A percentile compares a stretch with the other conserved stretches of the same genome.
Evolutionary conservation across 2,329 filamentous ascomycete species (phyloP).

Genomic region (Mycosphaerella sp.): DNA sequence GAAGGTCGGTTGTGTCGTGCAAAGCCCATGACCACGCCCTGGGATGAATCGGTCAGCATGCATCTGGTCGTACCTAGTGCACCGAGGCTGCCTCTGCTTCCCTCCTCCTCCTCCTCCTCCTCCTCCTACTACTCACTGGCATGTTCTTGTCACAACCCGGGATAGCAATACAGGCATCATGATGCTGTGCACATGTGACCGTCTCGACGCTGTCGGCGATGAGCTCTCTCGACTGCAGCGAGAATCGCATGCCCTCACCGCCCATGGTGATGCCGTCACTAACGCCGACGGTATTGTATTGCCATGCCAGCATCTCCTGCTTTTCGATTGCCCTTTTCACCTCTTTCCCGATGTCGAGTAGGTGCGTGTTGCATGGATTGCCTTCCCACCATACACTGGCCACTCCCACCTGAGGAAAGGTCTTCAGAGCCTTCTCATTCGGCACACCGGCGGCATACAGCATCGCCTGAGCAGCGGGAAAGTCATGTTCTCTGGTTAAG

Average conservation of each 20-base stretch:
- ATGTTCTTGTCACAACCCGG: slow-evolving; percentile 98
- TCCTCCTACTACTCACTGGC: slow-evolving; percentile 58
- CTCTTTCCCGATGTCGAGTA: slow-evolving; percentile 79
- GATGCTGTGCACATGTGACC: slow-evolving; percentile 82
- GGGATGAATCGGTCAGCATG: background rate
- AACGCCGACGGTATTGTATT: slow-evolving; percentile 82
- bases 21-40: slow-evolving; percentile 60
- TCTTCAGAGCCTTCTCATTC: slow-evolving; percentile 77
- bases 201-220: slow-evolving; percentile 94
- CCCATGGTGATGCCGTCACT: slow-evolving; percentile 96
- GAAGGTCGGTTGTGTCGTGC: slow-evolving; percentile 86
- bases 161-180: slow-evolving; percentile 89
- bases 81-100: background rate
- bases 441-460: slow-evolving; percentile 88
- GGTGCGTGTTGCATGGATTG: slow-evolving; percentile 73
- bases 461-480: slow-evolving; percentile 91
- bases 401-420: slow-evolving; percentile 80
- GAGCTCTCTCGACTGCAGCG: slow-evolving; percentile 80
- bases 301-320: slow-evolving; percentile 86
- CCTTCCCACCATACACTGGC: slow-evolving; percentile 97
- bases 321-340: slow-evolving; percentile 76
- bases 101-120: no score
- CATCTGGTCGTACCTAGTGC: no score
- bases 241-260: slow-evolving; percentile 90
- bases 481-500: slow-evolving; percentile 80